Evolutionary conservation across 2,329 filamentous ascomycete species (phyloP), one percentile per base, ranked within the genome.

Genomic region (Colletotrichum sp.): DNA sequence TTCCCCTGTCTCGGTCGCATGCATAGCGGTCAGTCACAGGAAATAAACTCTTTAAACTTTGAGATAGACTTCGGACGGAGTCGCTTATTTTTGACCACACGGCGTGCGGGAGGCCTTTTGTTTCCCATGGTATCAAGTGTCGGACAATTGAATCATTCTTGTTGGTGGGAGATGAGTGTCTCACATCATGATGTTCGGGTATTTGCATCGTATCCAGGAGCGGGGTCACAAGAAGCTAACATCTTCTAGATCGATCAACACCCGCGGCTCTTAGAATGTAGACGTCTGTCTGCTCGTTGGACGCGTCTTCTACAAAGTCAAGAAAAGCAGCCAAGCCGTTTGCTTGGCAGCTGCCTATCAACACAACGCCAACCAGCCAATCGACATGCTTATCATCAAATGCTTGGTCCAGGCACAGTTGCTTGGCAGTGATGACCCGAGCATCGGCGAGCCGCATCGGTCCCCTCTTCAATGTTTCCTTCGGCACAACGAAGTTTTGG

Each of bases 1-100:
- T 64, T 43, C n/a, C 70, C 70, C 34, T 72, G 70, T 72, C 43
- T 39, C 12, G 28, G 32, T 28, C 55, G 55, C n/a, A 59, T 59
- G 55, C 55, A 18, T 13, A 34, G 16, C 34, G 21, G 61, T 4
- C 32, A 64, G 24, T 4, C 24, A 57, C 12, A 24, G 39, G 59
- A 73, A 75, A 68, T 73, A 73, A 73, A 75, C 70, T 75, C 73
- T 75, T 75, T 75, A 68, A 52, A 55, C 73, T 75, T 73, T 65
- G 10, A 52, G 64, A 75, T 73, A 73, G 70, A 60, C 63, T 73
- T 73, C 26, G 69, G 69, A 21, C 39, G 32, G 55, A 21, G 64
- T 68, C 73, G 73, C 73, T 75, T 73, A 68, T 59, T 68, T 32
- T 28, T 43, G 21, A 63, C 39, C 14, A 39, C 34, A 26, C 34